phyloP scores from a whole-genome alignment of 345 rosid genomes.

The Turnera subulata region DNA sequence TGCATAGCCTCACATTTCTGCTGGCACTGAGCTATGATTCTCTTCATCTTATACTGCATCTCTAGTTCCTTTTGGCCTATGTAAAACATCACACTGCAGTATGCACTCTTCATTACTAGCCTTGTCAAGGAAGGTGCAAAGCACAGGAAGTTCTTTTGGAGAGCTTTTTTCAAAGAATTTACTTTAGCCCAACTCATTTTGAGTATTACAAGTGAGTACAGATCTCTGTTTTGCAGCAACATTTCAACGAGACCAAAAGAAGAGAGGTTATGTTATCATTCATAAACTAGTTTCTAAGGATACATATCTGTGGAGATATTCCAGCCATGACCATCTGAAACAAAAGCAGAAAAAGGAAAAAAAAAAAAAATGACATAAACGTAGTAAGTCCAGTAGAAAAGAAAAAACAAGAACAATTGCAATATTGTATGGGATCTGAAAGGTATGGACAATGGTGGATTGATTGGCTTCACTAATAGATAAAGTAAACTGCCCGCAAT shows the following conservation, averaged over 20 bases:
- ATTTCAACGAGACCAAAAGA: too few species aligned
- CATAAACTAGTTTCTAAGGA: constrained; percentile 34
- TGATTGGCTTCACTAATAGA: too few species aligned
- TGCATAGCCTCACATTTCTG: constrained; percentile 93
- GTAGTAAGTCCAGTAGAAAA: constrained; percentile 2
- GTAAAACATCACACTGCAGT: constrained; percentile 87
- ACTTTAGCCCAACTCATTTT: too few species aligned
- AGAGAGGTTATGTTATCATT: too few species aligned
- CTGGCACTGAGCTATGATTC: constrained; percentile 67
- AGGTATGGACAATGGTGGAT: not conserved
- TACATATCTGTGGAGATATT: constrained; percentile 88
- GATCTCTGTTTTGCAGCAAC: too few species aligned
- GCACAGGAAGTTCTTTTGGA: too few species aligned
- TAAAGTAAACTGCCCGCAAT: too few species aligned
- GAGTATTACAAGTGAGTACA: too few species aligned
- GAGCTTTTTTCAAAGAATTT: too few species aligned
- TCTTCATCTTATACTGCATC: constrained; percentile 89
- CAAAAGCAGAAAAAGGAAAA: constrained; percentile 1
- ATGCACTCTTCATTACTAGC: constrained; percentile 89
- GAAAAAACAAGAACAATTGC: not conserved
- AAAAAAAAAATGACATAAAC: too few species aligned
- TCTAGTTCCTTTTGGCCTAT: constrained; percentile 84
- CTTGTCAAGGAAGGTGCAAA: constrained; percentile 39
- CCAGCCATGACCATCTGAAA: constrained; percentile 95
- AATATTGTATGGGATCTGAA: not conserved